phyloP scores from a whole-genome alignment of 2,329 filamentous ascomycete species.

The Fusarium anthophilum region DNA sequence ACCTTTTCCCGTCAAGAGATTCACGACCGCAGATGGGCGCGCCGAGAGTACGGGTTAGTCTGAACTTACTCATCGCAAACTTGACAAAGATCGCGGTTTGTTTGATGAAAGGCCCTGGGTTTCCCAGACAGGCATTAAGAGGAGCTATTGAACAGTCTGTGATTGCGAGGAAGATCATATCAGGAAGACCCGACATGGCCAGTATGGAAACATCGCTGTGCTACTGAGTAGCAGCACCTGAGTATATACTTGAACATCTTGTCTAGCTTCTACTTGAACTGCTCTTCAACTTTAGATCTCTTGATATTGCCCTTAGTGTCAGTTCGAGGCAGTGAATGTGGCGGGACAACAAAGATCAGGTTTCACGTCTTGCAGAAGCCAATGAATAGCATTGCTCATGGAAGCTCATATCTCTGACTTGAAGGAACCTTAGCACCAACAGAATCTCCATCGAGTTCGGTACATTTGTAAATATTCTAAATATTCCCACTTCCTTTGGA shows the following conservation, averaged over 20 bases:
- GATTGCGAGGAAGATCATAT: background rate
- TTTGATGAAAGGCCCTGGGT: background rate
- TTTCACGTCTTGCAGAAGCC: background rate
- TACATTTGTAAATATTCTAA: background rate
- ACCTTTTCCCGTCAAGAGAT: background rate
- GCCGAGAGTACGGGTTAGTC: background rate
- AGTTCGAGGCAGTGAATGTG: background rate
- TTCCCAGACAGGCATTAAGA: background rate
- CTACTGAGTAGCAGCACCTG: background rate
- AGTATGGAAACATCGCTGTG: background rate
- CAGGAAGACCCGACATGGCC: background rate
- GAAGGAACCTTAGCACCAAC: background rate
- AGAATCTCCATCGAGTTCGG: background rate
- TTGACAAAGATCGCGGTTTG: background rate
- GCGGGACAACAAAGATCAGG: background rate
- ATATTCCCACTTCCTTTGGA: background rate
- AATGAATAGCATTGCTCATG: background rate
- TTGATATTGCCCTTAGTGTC: too few relatives aligned
- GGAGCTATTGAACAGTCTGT: background rate
- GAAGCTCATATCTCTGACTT: background rate
- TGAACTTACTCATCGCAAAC: background rate
- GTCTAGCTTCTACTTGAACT: background rate
- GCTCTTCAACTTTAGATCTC: background rate
- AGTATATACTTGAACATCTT: background rate
- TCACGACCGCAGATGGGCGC: background rate